phyloP scores from a whole-genome alignment of 2,329 filamentous ascomycete genomes.

The Stagonosporopsis vannaccii region DNA sequence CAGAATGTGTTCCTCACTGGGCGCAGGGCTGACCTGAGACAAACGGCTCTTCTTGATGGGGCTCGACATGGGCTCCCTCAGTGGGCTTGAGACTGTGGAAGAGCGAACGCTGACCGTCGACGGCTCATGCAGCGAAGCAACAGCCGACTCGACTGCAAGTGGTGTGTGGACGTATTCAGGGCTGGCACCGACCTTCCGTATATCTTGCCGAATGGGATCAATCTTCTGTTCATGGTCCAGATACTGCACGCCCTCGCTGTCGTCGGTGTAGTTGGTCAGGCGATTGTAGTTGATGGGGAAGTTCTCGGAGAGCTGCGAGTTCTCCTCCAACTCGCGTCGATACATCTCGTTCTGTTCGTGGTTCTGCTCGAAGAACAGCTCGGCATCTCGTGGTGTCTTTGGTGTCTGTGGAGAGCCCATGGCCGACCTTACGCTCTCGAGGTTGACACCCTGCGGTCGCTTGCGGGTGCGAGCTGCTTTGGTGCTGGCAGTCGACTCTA shows the following conservation, averaged over 20 bases:
- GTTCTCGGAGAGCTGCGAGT: constrained; percentile 49
- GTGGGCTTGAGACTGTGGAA: constrained; percentile 35
- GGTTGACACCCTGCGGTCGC: constrained; percentile 61
- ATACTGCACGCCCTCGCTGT: constrained; percentile 62
- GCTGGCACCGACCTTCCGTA: constrained; percentile 75
- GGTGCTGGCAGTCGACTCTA: constrained; percentile 65
- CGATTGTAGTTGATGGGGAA: constrained; percentile 60
- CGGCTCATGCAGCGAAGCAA: constrained; percentile 88
- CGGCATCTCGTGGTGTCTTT: constrained; percentile 49
- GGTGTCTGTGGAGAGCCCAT: constrained; percentile 46
- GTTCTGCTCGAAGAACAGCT: constrained; percentile 60
- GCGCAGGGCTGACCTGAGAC: constrained; percentile 36
- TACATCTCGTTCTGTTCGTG: constrained; percentile 68
- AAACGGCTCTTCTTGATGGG: constrained; percentile 33
- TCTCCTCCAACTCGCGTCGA: constrained; percentile 55
- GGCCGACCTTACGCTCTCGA: constrained; percentile 60
- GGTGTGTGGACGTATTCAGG: constrained; percentile 78
- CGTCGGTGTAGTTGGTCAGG: constrained; percentile 61
- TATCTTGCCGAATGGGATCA: constrained; percentile 68
- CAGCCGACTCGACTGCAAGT: constrained; percentile 81
- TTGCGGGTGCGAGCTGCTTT: constrained; percentile 62
- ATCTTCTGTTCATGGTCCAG: constrained; percentile 60
- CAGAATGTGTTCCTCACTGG: constrained; percentile 20
- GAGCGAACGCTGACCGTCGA: constrained; percentile 69
- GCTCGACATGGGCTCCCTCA: constrained; percentile 28